phyloP scores from a whole-genome alignment of 371 early-diverging fungal genomes.

The Saksenaea oblongispora region DNA sequence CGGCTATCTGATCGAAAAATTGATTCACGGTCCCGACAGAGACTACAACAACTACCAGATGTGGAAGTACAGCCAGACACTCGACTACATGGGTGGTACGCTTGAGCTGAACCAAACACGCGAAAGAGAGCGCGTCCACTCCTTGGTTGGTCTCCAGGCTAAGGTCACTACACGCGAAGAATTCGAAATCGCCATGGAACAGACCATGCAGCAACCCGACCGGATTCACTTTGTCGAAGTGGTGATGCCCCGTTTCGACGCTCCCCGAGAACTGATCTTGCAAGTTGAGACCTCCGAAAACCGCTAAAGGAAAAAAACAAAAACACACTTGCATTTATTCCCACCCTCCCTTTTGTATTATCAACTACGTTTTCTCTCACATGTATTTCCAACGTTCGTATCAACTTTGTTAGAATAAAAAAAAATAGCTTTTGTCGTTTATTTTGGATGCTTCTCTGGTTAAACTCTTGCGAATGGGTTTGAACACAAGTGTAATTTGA shows the following conservation, averaged over 20 bases:
- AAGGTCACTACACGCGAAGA: conserved; percentile 29
- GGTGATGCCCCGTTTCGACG: conserved; percentile 39
- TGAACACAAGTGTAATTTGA: not conserved
- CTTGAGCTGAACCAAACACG: conserved; percentile 18
- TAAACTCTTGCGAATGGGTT: not conserved
- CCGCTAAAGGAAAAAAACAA: too few species aligned
- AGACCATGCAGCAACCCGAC: conserved; percentile 19
- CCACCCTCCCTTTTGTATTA: not conserved
- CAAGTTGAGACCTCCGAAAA: conserved; percentile 28
- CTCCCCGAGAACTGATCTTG: conserved; percentile 33
- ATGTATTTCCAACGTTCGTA: not conserved
- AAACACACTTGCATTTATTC: not conserved
- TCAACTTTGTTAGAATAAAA: not conserved
- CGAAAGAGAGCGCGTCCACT: not conserved
- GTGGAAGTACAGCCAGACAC: conserved; percentile 47
- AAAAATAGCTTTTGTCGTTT: not conserved
- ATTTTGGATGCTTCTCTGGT: not conserved
- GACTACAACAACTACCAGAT: conserved; percentile 50
- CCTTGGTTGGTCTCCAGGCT: conserved; percentile 25
- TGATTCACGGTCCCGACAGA: conserved; percentile 48
- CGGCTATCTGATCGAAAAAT: conserved; percentile 54
- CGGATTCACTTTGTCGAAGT: conserved; percentile 43
- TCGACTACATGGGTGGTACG: conserved; percentile 42
- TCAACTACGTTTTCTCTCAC: not conserved
- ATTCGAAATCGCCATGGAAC: conserved; percentile 33